Conservation (phyloP, 2,329 filamentous ascomycete species). For the Aaosphaeria arxii region DNA sequence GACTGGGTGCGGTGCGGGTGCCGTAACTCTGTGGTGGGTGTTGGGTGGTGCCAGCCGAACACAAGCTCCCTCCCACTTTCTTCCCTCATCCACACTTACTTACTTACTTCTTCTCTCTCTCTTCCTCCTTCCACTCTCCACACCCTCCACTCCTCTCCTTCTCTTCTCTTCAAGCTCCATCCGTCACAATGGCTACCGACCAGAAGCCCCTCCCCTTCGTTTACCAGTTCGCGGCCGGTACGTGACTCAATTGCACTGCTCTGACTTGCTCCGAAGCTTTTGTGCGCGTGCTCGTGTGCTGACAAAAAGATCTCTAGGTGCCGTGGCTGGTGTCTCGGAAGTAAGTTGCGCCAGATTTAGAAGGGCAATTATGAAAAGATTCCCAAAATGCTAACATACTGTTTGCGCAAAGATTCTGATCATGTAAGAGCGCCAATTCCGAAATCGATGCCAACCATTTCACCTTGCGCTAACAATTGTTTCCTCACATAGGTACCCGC, state of each 20-base stretch:
- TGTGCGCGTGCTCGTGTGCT: conserved; percentile 13
- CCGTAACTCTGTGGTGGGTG: no score
- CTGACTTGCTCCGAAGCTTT: neutral
- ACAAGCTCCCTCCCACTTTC: no score
- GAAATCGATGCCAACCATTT: neutral
- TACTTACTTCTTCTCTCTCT: no score
- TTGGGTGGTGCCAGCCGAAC: no score
- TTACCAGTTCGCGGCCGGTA: conserved; percentile 93
- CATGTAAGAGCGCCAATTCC: conserved; percentile 57
- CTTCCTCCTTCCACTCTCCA: no score
- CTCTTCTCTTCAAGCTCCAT: conserved; percentile 8
- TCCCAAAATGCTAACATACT: conserved; percentile 21
- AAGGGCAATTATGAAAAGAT: neutral
- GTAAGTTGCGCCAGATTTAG: conserved; percentile 51
- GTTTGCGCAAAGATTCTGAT: conserved; percentile 67
- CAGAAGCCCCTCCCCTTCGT: conserved; percentile 78
- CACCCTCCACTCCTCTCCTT: conserved; percentile 11
- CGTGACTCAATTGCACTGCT: conserved; percentile 36
- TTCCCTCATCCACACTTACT: no score
- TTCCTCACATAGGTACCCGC: conserved; percentile 72
- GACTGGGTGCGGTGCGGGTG: no score
- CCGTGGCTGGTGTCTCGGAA: conserved; percentile 96
- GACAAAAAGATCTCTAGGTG: conserved; percentile 53
- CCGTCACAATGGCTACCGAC: conserved; percentile 46
- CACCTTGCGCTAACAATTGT: neutral